These are phyloP conservation scores for Ustanciosporium gigantosporum DNA, from an alignment of 1,284 basidiomycete genomes.

Conservation along the genomic window DNA sequence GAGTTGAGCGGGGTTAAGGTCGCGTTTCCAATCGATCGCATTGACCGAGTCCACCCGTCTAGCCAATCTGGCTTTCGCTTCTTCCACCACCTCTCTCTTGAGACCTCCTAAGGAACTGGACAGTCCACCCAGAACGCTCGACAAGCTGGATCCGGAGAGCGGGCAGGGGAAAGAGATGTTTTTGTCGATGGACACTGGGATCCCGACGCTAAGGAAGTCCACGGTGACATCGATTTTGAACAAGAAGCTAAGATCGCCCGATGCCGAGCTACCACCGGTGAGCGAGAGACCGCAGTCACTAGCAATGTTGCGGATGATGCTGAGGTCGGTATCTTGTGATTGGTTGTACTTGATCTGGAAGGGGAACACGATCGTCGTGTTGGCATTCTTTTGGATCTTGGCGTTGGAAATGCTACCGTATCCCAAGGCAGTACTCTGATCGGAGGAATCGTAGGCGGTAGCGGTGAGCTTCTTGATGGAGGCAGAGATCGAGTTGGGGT, in stretches of 20 bases:
- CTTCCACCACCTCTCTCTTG: constrained; percentile 11
- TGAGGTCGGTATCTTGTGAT: constrained; percentile 67
- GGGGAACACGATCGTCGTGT: constrained; percentile 80
- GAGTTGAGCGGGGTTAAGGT: constrained; percentile 12
- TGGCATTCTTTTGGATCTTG: constrained; percentile 69
- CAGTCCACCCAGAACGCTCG: constrained; percentile 9
- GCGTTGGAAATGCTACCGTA: constrained; percentile 64
- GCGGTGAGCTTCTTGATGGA: constrained; percentile 46
- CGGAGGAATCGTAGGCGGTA: constrained; percentile 39
- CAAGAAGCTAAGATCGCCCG: constrained; percentile 29
- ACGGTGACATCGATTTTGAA: constrained; percentile 43
- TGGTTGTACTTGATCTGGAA: constrained; percentile 75
- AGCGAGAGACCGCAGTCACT: constrained; percentile 69
- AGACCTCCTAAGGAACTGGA: constrained; percentile 1
- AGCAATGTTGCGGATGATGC: constrained; percentile 71
- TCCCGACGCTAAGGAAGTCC: constrained; percentile 37
- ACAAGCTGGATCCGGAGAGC: constrained; percentile 11
- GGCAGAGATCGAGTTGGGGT: constrained; percentile 57
- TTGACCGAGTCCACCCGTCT: neutral
- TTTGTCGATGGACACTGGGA: constrained; percentile 33
- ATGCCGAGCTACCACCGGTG: constrained; percentile 51
- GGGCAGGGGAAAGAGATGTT: constrained; percentile 44
- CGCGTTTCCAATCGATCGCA: constrained; percentile 4
- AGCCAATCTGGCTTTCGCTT: too few relatives aligned
- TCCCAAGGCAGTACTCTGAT: constrained; percentile 37